phyloP scores from a whole-genome alignment of 2,329 filamentous ascomycete genomes.

The Pseudogymnoascus sp. region DNA sequence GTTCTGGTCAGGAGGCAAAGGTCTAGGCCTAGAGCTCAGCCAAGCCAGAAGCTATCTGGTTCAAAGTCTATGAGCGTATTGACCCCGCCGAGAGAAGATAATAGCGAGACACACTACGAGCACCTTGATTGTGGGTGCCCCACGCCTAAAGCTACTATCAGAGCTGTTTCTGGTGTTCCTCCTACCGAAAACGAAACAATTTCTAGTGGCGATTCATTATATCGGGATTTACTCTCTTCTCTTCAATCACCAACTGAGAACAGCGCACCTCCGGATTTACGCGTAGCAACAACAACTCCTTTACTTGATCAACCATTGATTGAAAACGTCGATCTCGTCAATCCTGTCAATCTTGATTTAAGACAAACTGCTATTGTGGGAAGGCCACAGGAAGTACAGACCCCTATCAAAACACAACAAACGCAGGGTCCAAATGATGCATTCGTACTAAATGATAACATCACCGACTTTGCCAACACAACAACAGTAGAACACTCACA shows the following conservation, averaged over 20 bases:
- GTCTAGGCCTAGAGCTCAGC: slow-evolving; percentile 18
- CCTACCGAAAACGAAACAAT: not conserved
- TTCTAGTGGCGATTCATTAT: not conserved
- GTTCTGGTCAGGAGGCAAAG: slow-evolving; percentile 22
- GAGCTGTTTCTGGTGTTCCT: not conserved
- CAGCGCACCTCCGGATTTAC: not conserved
- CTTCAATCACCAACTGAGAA: not conserved
- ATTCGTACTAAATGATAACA: not conserved
- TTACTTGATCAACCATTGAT: not conserved
- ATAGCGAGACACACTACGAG: not conserved
- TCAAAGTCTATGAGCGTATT: slow-evolving; percentile 18
- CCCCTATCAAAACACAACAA: slow-evolving; percentile 2
- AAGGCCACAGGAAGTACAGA: not conserved
- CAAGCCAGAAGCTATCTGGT: slow-evolving; percentile 18
- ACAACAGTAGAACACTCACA: not conserved
- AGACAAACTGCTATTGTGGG: not conserved
- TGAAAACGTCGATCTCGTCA: not conserved
- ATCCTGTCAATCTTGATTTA: not conserved
- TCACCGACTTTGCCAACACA: not conserved
- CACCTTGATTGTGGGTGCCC: not conserved
- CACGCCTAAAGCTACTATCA: not conserved
- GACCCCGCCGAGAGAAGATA: not conserved
- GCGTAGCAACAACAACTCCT: not conserved
- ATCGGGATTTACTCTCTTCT: not conserved
- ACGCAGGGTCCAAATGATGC: not conserved